A percentile compares a stretch with the other conserved stretches of the same genome.
phyloP scores from a whole-genome alignment of 345 rosid species.

The Capsella bursapastoris region DNA sequence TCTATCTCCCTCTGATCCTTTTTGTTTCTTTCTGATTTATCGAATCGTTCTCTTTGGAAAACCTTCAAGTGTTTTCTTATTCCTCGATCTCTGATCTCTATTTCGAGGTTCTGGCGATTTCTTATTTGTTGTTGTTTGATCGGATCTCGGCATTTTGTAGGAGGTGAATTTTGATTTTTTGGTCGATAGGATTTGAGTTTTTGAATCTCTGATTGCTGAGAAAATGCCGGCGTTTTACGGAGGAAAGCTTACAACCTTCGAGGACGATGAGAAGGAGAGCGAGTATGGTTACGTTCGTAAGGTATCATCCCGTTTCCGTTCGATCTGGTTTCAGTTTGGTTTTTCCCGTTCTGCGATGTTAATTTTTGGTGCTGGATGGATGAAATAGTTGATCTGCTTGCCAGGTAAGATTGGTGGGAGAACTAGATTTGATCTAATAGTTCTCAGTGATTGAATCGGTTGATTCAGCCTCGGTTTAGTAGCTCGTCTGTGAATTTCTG shows the following conservation, averaged over 20 bases:
- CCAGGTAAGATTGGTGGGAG: conserved; percentile 22
- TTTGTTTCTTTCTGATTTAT: conserved; percentile 30
- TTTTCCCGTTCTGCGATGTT: conserved; percentile 2
- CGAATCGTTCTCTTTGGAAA: conserved; percentile 14
- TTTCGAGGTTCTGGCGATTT: conserved; percentile 8
- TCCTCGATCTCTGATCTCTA: conserved; percentile 32
- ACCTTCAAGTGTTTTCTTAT: conserved; percentile 23
- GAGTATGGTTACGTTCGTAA: conserved; percentile 98
- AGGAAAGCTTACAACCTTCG: conserved; percentile 87
- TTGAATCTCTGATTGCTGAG: conserved; percentile 19
- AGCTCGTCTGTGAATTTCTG: conserved; percentile 8
- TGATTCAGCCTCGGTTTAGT: conserved; percentile 10
- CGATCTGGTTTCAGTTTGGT: conserved; percentile 34
- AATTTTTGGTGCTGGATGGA: conserved; percentile 12
- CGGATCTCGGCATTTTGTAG: conserved; percentile 45
- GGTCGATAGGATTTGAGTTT: conserved; percentile 17
- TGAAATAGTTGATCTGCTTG: conserved; percentile 23
- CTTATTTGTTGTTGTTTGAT: conserved; percentile 30
- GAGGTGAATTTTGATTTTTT: conserved; percentile 24
- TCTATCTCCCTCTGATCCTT: conserved; percentile 17
- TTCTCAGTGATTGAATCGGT: conserved; percentile 21
- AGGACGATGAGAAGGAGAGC: conserved; percentile 97
- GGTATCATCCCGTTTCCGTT: conserved; percentile 49
- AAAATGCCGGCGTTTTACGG: conserved; percentile 89
- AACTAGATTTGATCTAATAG: conserved; percentile 27